A percentile compares a stretch with the other conserved stretches of the same genome.
Evolutionary conservation across 345 rosid genomes (phyloP).

Genomic region (Lepidium sativum): DNA sequence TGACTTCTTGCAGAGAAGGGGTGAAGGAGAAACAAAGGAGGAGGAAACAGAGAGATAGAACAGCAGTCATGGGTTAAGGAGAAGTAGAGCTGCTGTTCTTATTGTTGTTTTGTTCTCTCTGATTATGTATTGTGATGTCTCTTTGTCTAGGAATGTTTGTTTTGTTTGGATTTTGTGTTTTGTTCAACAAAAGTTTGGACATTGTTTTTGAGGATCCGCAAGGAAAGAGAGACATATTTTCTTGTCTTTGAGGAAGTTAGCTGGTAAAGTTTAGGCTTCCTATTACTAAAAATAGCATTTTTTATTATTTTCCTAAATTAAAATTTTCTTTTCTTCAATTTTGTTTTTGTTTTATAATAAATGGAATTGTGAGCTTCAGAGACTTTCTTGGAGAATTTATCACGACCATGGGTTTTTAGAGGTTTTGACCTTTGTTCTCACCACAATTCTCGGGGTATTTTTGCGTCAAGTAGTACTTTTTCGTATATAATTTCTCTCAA

Average conservation of each 20-base stretch:
- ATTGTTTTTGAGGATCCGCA: slow-evolving; percentile 11
- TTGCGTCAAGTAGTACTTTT: not conserved
- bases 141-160: not conserved
- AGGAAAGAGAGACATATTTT: slow-evolving; percentile 3
- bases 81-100: slow-evolving; percentile 13
- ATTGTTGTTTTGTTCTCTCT: slow-evolving; percentile 11
- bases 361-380: slow-evolving; percentile 10
- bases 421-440: not conserved
- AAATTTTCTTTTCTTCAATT: too few relatives aligned
- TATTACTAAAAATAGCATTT: slow-evolving; percentile 20
- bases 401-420: slow-evolving; percentile 6
- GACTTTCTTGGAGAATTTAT: slow-evolving; percentile 16
- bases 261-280: slow-evolving; percentile 17
- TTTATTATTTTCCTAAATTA: not conserved
- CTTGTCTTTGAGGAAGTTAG: slow-evolving; percentile 13
- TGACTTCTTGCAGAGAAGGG: slow-evolving; percentile 20
- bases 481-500: not conserved
- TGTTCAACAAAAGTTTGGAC: slow-evolving; percentile 17
- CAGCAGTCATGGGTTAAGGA: slow-evolving; percentile 25
- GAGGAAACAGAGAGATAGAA: slow-evolving; percentile 8
- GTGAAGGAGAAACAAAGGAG: slow-evolving; percentile 13
- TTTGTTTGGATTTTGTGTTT: slow-evolving; percentile 19
- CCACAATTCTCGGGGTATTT: not conserved
- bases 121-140: not conserved
- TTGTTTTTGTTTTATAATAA: not conserved